Conservation (phyloP, 192 early-diverging fungal species). For the Haplosporangium gracile region DNA sequence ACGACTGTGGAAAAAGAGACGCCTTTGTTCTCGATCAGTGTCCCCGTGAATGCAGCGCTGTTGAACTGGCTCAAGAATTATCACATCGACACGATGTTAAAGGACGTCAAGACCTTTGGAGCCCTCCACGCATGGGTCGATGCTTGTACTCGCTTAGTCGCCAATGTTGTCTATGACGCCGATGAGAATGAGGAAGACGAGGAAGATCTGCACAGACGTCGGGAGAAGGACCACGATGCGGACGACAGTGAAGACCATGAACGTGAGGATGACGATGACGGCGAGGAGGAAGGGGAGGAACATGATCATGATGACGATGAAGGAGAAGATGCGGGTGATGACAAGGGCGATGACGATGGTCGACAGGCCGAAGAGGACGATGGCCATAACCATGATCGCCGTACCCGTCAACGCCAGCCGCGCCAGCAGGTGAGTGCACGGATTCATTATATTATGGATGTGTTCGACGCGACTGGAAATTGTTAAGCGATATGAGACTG, state of each 20-base stretch:
- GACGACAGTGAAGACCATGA: constrained; percentile 36
- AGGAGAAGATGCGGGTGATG: constrained; percentile 33
- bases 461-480: not conserved
- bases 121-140: constrained; percentile 47
- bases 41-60: constrained; percentile 23
- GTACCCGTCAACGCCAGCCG: constrained; percentile 31
- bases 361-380: constrained; percentile 12
- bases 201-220: constrained; percentile 9
- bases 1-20: not conserved
- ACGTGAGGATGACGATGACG: constrained; percentile 36
- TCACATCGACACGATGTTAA: constrained; percentile 34
- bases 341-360: constrained; percentile 29
- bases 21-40: constrained; percentile 3
- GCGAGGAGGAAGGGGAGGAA: constrained; percentile 26
- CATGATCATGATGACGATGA: constrained; percentile 39
- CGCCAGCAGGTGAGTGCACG: constrained; percentile 27
- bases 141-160: constrained; percentile 10
- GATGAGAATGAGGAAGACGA: constrained; percentile 24
- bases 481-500: not conserved
- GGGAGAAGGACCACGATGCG: constrained; percentile 23
- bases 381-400: constrained; percentile 9
- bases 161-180: constrained; percentile 40
- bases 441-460: not conserved
- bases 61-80: constrained; percentile 34
- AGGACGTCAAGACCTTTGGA: constrained; percentile 34